Evolutionary conservation across 306 rosid genomes (phyloP), one percentile per base, ranked within the genome.

Genomic region (Cucurbita pepo): DNA sequence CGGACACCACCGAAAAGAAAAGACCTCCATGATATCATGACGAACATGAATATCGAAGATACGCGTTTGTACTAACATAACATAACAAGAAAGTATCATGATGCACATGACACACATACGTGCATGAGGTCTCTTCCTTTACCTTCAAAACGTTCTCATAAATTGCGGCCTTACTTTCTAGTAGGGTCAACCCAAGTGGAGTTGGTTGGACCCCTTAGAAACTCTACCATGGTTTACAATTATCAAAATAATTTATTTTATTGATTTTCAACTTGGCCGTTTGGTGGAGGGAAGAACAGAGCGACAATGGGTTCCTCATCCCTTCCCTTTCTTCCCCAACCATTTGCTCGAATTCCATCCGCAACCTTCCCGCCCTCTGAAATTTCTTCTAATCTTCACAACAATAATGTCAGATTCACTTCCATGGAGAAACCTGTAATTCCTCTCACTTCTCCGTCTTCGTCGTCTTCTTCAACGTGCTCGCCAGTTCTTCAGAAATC

Each of bases 291-390:
- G 59, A 48, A 55, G 43, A 56, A 78, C 78, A 75, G 78, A 74
- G 78, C 74, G 76, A 74, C 54, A 58, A 93, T 93, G 97, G 81
- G 47, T 80, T 87, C 87, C 77, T 82, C 85, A 77, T 80, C 91
- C 51, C 47, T 83, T 41, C 75, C 85, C 72, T 80, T 86, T 72
- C 82, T 81, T 85, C 63, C 76, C 34, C 82, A 52, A 10, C 66
- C 78, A 9, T 57, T 69, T 56, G 47, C 81, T 76, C 85, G 75
- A 4, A 50, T 78, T 41, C 37, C 90, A 40, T 73, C 81, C 14
- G 6, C 84, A 36, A 75, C 63, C 74, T 60, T 76, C 7, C 16
- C 6, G 18, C 16, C 76, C 79, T 66, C 18, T 73, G 65, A 72
- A 61, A 82, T 77, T 55, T 81, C 71, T 77, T 78, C 14, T 10